Evolutionary conservation across 1,139 yeast genomes (phyloP).

Genomic region (Taphrina wiesneri): DNA sequence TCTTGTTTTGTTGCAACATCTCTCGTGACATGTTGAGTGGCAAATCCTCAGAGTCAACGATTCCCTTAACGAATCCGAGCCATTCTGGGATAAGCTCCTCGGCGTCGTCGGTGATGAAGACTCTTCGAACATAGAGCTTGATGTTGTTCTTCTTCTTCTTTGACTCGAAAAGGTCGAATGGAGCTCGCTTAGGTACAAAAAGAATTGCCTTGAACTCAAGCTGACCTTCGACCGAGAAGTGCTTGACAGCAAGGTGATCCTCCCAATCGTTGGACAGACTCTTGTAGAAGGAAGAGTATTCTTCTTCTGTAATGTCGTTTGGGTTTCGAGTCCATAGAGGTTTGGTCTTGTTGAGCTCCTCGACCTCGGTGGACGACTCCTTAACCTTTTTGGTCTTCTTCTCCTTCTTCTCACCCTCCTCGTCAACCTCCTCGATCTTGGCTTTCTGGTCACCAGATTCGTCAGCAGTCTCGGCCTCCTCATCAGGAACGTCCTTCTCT

Average conservation of each 20-base stretch:
- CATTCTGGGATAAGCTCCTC: constrained; percentile 99
- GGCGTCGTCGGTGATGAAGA: constrained; percentile 98
- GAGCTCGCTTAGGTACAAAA: constrained; percentile 98
- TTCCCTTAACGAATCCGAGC: constrained; percentile 97
- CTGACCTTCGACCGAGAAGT: constrained; percentile 99
- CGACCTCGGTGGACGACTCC: constrained; percentile 84
- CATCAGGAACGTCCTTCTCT: constrained; percentile 83
- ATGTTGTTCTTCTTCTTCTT: constrained; percentile 99
- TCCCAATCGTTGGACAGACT: constrained; percentile 99
- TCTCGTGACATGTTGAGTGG: constrained; percentile 99
- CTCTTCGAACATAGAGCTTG: constrained; percentile 99
- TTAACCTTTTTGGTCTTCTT: constrained; percentile 75
- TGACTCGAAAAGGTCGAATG: constrained; percentile 93
- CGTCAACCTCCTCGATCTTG: constrained; percentile 68
- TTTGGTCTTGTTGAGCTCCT: constrained; percentile 98
- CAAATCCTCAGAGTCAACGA: constrained; percentile 98
- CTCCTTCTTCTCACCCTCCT: constrained; percentile 61
- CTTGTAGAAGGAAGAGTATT: constrained; percentile 99
- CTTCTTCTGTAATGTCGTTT: constrained; percentile 95
- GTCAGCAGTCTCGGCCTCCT: constrained; percentile 56
- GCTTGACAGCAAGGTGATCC: constrained; percentile 99
- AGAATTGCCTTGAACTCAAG: constrained; percentile 98
- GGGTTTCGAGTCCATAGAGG: constrained; percentile 99
- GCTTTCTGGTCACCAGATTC: constrained; percentile 61
- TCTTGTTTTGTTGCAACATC: constrained; percentile 99